Evolutionary conservation across 192 early-diverging fungal species (phyloP), one percentile per base, ranked within the genome.

Genomic region (Coemansia furcata): DNA sequence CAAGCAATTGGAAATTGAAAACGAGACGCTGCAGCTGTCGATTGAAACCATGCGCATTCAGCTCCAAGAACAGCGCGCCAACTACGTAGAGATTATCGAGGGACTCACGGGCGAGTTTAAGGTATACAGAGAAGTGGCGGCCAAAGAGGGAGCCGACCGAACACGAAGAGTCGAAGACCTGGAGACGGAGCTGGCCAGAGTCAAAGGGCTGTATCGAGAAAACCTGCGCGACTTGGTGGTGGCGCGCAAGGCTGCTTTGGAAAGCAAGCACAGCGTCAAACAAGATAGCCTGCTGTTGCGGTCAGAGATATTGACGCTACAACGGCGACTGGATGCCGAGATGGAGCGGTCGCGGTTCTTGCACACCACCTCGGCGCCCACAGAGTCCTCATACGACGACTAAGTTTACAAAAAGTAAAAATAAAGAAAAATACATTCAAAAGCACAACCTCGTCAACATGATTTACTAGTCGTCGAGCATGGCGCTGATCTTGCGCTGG

Each of bases 1-100:
- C 10, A 67, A 74, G 66, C 68, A 82, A 60, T 66, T 83, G n/a
- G 69, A 74, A 32, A 74, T 83, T 38, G 80, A 83, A 32, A 78
- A 78, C 61, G 76, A 83, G 44, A 74, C 80, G 33, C 49, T 83
- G 2, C 65, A 75, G 60, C 69, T 83, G 21, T 66, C 76, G 10
- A 73, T 83, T 42, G 80, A 83, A 62, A 83, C 76, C 4, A 83
- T 83, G 76, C 80, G 80, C 47, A 83, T 83, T 29, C 80, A 83
- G 66, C 69, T 78, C 5, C 72, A 78, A 50, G 80, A 83, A 62
- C 80, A 83, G 62, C 74, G 74, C 52, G 38, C 69, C 21, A 83
- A 83, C 60, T 75, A 78, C 36, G 60, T 36, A n/a, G 80, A 78
- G 50, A 83, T 83, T n/a, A 62, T 75, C 30, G 80, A 77, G 29